Base-by-base conservation (phyloP, 2,329 filamentous ascomycete genomes). In the Pseudogymnoascus sp. region DNA sequence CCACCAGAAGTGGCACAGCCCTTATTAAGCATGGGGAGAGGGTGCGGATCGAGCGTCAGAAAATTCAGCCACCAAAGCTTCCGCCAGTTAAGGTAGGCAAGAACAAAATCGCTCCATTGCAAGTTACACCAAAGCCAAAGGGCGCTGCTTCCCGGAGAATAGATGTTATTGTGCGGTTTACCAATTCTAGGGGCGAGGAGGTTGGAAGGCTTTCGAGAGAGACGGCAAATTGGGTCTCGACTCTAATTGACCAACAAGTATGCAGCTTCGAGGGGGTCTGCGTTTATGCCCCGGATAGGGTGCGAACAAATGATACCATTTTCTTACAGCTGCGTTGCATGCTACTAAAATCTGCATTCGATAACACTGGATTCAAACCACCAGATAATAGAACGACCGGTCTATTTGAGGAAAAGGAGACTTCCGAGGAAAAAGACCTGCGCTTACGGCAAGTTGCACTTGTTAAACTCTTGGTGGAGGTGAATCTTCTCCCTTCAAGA, bases 231-330 rank as follows among this genome's bases (percentile, higher is more conserved):
- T 99, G 95, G 93, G 90, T 97, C 5, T 96, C 95, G 3, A 88
- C 92, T 0, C 77, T 99, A 68, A 86, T 97, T 61, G 95, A 99
- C 71, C 92, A 97, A 73, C 88, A 89, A 34, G 83, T 97, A 3
- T 97, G 93, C 78, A 84, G 78, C 21, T 96, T 99, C 66, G 90
- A 96, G 68, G 95, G 90, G 5, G 86, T 84, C 11, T 96, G 92
- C 70, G 91, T 99, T 1, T 97, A 90, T 74, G 90, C 90, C 0
- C 93, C 93, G 0, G 93, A 97, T 63, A 81, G 85, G 56, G 76
- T 97, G 59, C 83, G 90, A 60, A 95, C 93, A 7, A 96, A 96
- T 71, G 95, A 99, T 70, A 97, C 92, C 0, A 83, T 99, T n/a
- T 96, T 93, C 70, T 75, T 99, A 5, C 95, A 99, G 73, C 76